These are phyloP conservation scores for Trametes meyenii DNA, from an alignment of 768 basidiomycete genomes.

Conservation along the genomic window DNA sequence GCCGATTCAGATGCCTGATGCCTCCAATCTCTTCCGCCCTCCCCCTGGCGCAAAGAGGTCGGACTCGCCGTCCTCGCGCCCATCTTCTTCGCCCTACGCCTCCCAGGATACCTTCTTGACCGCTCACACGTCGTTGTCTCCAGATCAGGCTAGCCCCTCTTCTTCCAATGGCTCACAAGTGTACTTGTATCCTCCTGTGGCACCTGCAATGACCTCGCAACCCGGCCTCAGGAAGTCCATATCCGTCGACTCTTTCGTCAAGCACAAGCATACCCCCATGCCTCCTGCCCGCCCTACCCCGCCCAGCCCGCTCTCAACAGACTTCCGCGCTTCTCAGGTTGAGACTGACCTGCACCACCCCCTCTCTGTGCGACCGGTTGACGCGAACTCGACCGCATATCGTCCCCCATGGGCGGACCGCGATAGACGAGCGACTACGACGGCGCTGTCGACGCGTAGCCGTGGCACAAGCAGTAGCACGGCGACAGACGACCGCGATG, in stretches of 20 bases:
- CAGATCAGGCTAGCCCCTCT: slow-evolving; percentile 23
- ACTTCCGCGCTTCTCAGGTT: slow-evolving; percentile 22
- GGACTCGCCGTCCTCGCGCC: slow-evolving; percentile 47
- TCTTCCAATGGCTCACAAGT: slow-evolving; percentile 21
- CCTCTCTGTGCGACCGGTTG: slow-evolving; percentile 32
- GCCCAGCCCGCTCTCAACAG: slow-evolving; percentile 27
- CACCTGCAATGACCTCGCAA: slow-evolving; percentile 37
- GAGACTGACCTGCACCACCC: slow-evolving; percentile 4
- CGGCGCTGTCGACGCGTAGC: slow-evolving; percentile 43
- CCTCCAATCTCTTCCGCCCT: slow-evolving; percentile 32
- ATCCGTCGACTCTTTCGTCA: slow-evolving; percentile 77
- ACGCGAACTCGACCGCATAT: slow-evolving; percentile 37
- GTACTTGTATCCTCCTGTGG: slow-evolving; percentile 25
- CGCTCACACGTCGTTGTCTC: slow-evolving; percentile 30
- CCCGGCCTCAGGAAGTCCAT: slow-evolving; percentile 67
- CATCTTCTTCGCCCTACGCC: slow-evolving; percentile 36
- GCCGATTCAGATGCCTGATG: slow-evolving; percentile 46
- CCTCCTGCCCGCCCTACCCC: slow-evolving; percentile 20
- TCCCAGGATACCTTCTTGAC: slow-evolving; percentile 34
- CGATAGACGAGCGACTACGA: slow-evolving; percentile 32
- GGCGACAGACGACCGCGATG: slow-evolving; percentile 32
- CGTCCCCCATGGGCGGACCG: slow-evolving; percentile 33
- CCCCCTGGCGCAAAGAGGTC: slow-evolving; percentile 31
- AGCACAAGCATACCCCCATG: slow-evolving; percentile 26
- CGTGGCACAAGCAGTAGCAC: slow-evolving; percentile 62